Percentiles rank a stretch among this genome's conserved stretches.
These are phyloP conservation scores for Botrytis fragariae DNA, from an alignment of 2,329 filamentous ascomycete species.

Conservation along the genomic window DNA sequence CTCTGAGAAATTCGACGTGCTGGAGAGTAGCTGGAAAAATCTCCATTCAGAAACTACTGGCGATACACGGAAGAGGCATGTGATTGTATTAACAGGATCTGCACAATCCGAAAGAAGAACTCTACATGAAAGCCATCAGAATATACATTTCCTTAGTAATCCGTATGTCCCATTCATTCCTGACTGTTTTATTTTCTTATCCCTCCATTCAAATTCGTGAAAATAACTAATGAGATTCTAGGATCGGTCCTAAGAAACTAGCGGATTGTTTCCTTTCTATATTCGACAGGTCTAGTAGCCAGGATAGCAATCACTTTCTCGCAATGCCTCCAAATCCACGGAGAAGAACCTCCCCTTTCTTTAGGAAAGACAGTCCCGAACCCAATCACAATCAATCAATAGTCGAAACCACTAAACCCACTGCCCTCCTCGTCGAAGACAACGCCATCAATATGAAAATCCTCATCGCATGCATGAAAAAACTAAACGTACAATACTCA, in stretches of 20 bases:
- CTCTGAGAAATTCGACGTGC: background rate
- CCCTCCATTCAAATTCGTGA: no score
- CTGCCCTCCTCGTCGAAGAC: conserved; percentile 38
- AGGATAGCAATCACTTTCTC: background rate
- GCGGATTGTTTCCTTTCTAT: conserved; percentile 10
- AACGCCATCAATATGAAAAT: conserved; percentile 41
- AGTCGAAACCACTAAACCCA: background rate
- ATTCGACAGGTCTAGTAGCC: background rate
- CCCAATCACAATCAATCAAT: no score
- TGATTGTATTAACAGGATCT: conserved; percentile 10
- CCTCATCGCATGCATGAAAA: conserved; percentile 26
- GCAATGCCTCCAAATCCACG: background rate
- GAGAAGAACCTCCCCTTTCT: background rate
- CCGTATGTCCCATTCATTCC: no score
- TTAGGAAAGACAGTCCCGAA: no score
- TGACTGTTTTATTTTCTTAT: no score
- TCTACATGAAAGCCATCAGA: background rate
- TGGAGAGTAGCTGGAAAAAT: background rate
- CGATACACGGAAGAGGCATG: background rate
- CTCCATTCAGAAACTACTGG: background rate
- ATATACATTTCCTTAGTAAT: conserved; percentile 18
- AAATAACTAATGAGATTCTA: no score
- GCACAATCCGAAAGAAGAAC: conserved; percentile 5
- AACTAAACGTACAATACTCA: conserved; percentile 31
- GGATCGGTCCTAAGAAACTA: conserved; percentile 12